Conservation (phyloP, 768 basidiomycete species). For the Agaricus blazei region DNA sequence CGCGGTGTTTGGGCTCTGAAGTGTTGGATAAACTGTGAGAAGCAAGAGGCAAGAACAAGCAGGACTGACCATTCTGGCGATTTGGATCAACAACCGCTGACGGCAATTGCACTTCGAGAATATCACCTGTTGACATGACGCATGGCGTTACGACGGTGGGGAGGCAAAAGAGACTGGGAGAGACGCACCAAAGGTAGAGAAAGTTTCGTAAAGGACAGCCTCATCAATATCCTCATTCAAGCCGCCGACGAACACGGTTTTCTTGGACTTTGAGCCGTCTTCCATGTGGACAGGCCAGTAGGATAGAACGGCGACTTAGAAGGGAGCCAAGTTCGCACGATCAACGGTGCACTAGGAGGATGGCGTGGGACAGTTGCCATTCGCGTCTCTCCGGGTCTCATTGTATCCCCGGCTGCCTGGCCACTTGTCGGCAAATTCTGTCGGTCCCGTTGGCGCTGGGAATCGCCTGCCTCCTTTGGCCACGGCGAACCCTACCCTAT, state of each 20-base stretch:
- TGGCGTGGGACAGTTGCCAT: conserved; percentile 7
- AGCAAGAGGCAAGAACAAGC: background rate
- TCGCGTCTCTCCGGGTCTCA: conserved; percentile 3
- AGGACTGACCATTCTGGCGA: conserved; percentile 34
- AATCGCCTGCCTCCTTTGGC: conserved; percentile 22
- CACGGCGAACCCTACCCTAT: conserved; percentile 24
- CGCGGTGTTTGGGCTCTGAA: conserved; percentile 77
- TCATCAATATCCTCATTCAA: conserved; percentile 85
- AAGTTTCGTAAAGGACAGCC: conserved; percentile 65
- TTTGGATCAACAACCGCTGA: conserved; percentile 68
- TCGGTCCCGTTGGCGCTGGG: conserved; percentile 23
- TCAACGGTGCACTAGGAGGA: conserved; percentile 19
- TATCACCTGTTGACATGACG: conserved; percentile 58
- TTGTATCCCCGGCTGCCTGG: conserved; percentile 7
- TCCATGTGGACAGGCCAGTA: conserved; percentile 46
- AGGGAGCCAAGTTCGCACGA: conserved; percentile 34
- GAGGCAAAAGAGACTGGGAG: background rate
- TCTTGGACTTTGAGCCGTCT: conserved; percentile 80
- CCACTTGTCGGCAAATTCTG: conserved; percentile 5
- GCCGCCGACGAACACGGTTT: conserved; percentile 82
- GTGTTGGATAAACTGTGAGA: conserved; percentile 5
- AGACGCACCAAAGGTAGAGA: conserved; percentile 80
- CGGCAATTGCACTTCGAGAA: conserved; percentile 89
- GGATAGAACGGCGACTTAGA: conserved; percentile 20
- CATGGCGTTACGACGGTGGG: background rate